Evolutionary conservation across 2,329 filamentous ascomycete species (phyloP), one percentile per base, ranked within the genome.

Genomic region (Fusarium tupiense): DNA sequence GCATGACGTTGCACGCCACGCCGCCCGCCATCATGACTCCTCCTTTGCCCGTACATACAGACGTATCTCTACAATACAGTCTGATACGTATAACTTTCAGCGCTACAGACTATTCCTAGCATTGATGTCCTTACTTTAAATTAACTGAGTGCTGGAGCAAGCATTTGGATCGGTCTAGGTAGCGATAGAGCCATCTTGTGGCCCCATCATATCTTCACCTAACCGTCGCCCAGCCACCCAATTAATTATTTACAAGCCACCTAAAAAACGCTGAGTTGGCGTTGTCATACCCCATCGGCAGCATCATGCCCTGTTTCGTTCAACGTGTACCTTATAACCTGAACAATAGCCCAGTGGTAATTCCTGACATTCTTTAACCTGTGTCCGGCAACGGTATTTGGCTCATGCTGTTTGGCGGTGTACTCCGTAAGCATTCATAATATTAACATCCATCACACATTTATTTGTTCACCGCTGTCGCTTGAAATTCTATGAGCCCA

Each of bases 211-310:
- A 57, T 62, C 58, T 52, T 69, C 44, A 41, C 54, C 52, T 20
- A 53, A 40, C 68, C 53, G 53, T 64, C 59, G 67, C 58, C 77
- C 77, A 79, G 77, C 77, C 77, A 79, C 77, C 75, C 63, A 70
- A 62, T 79, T 78, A 69, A 61, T 78, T 77, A 68, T 77, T 77
- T 76, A 75, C 67, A 70, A 62, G 53, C 59, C 52, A 56, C 66
- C 53, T 49, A 52, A 53, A 24, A 26, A 53, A 61, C 52, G 44
- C 56, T 56, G 65, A 72, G 61, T 67, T 65, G 64, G 66, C 72
- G 76, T 72, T 65, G 64, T 67, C 72, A 77, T 77, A 68, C 67
- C 67, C 69, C 69, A 66, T 64, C 59, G 69, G 44, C 57, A 61
- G 61, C 61, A 43, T 58, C 46, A 59, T 57, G 33, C 67, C 41